Evolutionary conservation across 2,329 filamentous ascomycete genomes (phyloP).

Genomic region (Aspergillus udagawae): DNA sequence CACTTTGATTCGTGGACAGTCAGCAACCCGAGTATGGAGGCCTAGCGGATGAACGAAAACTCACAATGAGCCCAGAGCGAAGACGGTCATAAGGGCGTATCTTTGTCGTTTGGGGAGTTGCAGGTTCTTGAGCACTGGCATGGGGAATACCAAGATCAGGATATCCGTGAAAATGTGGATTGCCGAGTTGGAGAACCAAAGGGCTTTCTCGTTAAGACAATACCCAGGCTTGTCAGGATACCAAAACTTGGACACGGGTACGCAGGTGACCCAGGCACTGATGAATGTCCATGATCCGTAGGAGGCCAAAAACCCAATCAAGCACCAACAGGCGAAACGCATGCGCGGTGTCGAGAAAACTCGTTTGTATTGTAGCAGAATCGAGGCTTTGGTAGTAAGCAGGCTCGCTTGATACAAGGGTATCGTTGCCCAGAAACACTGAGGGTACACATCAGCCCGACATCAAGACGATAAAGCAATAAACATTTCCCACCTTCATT

Average conservation of each 20-base stretch:
- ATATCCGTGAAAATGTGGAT: constrained; percentile 43
- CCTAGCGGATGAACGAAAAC: constrained; percentile 8
- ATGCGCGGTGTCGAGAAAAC: constrained; percentile 29
- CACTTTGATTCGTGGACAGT: constrained; percentile 27
- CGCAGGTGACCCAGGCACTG: constrained; percentile 29
- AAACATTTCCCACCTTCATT: constrained; percentile 21
- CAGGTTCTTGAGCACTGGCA: constrained; percentile 39
- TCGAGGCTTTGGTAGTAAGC: constrained; percentile 32
- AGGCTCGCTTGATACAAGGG: constrained; percentile 33
- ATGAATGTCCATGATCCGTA: constrained; percentile 30
- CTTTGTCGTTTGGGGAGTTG: constrained; percentile 40
- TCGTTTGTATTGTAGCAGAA: constrained; percentile 34
- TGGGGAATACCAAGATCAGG: constrained; percentile 38
- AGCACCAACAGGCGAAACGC: constrained; percentile 28
- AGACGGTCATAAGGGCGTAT: constrained; percentile 37
- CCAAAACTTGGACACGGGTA: constrained; percentile 30
- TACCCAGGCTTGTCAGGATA: constrained; percentile 19
- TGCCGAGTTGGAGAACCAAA: constrained; percentile 44
- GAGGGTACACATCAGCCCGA: neutral
- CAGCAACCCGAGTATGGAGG: constrained; percentile 2
- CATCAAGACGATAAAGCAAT: neutral
- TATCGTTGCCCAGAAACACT: constrained; percentile 31
- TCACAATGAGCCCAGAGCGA: constrained; percentile 42
- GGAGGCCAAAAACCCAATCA: constrained; percentile 32
- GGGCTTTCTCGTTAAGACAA: constrained; percentile 37